Percentiles rank a stretch among this genome's conserved stretches.
Conservation (phyloP, 768 basidiomycete genomes). For the Panellus pusillus region DNA sequence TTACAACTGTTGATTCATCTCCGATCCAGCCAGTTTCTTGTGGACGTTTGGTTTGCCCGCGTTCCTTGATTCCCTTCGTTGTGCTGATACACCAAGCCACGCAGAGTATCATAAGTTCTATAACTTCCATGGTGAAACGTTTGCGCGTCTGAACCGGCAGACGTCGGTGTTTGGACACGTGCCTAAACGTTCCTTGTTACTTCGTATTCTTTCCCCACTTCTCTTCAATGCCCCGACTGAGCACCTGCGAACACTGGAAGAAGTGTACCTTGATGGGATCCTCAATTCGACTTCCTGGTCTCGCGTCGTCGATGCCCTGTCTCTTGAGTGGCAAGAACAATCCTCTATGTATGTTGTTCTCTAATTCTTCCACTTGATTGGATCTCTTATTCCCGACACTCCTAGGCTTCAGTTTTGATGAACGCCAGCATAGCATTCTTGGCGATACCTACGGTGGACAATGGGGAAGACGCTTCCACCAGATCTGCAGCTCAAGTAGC, state of each 20-base stretch:
- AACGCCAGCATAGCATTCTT: slow-evolving; percentile 12
- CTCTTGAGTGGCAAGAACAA: slow-evolving; percentile 3
- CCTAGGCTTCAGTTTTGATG: slow-evolving; percentile 3
- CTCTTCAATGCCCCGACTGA: not conserved
- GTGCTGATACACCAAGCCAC: not conserved
- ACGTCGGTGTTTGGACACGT: slow-evolving; percentile 1
- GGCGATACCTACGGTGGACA: slow-evolving; percentile 3
- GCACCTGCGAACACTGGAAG: slow-evolving; percentile 4
- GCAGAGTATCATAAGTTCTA: slow-evolving; percentile 5
- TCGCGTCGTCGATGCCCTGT: not conserved
- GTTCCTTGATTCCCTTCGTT: not conserved
- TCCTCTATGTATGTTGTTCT: slow-evolving; percentile 1
- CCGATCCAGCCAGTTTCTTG: not conserved
- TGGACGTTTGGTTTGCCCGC: slow-evolving; percentile 2
- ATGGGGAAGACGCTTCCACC: not conserved
- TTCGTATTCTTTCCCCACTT: not conserved
- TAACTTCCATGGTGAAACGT: slow-evolving; percentile 8
- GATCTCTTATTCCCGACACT: not conserved
- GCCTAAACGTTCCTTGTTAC: not conserved
- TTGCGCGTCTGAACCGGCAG: not conserved
- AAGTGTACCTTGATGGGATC: slow-evolving; percentile 1
- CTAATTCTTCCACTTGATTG: not conserved
- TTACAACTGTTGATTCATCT: not conserved
- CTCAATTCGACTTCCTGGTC: not conserved
- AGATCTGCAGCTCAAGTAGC: slow-evolving; percentile 1